These are phyloP conservation scores for Ophiostoma fasciatum DNA, from an alignment of 2,329 filamentous ascomycete genomes.

Conservation along the genomic window DNA sequence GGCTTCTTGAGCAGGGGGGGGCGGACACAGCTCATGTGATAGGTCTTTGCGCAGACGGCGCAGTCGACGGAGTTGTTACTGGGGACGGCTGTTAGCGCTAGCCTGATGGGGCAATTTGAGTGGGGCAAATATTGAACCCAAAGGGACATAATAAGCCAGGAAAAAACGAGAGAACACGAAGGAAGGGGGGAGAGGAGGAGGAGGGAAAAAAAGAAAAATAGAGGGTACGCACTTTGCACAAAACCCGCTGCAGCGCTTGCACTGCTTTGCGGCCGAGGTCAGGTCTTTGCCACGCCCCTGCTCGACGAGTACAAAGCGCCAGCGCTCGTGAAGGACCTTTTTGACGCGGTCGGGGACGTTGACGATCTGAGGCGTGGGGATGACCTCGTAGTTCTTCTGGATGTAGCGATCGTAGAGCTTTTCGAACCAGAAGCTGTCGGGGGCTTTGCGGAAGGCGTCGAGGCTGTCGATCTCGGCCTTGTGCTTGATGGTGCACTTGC, in stretches of 20 bases:
- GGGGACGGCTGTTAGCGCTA: constrained; percentile 13
- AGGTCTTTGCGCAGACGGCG: constrained; percentile 85
- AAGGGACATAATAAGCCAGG: too few relatives aligned
- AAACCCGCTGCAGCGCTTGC: constrained; percentile 82
- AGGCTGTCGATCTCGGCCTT: constrained; percentile 71
- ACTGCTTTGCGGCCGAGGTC: constrained; percentile 88
- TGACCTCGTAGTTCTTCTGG: constrained; percentile 92
- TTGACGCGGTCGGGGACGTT: constrained; percentile 94
- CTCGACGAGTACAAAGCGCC: constrained; percentile 93
- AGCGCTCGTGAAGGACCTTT: constrained; percentile 86
- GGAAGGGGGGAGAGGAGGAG: background rate
- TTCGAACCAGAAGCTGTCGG: constrained; percentile 91
- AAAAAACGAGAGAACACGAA: background rate
- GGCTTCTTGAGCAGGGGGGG: constrained; percentile 90
- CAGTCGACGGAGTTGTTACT: constrained; percentile 94
- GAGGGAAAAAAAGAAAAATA: background rate
- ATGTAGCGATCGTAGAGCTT: constrained; percentile 98
- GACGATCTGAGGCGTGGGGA: constrained; percentile 81
- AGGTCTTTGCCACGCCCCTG: constrained; percentile 87
- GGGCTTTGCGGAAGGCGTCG: constrained; percentile 68
- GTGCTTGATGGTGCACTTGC: constrained; percentile 84
- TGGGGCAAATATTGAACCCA: background rate
- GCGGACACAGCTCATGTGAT: constrained; percentile 96
- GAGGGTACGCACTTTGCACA: constrained; percentile 62
- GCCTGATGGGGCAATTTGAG: constrained; percentile 6